A percentile compares a stretch with the other conserved stretches of the same genome.
Evolutionary conservation across 768 basidiomycete species (phyloP).

Genomic region (Amanita polypyramis): DNA sequence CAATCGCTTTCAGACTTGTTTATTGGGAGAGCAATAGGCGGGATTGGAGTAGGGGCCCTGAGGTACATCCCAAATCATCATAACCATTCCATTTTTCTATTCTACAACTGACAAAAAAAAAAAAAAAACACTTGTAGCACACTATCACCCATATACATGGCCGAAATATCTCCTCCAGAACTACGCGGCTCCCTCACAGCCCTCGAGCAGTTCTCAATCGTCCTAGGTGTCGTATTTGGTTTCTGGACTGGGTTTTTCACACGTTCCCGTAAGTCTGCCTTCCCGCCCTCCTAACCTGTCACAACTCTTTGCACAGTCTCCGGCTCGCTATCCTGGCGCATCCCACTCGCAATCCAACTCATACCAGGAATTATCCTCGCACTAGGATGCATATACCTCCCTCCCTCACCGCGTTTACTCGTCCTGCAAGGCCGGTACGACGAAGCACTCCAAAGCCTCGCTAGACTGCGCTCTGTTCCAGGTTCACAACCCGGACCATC

Average conservation of each 20-base stretch:
- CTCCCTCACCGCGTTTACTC: slow-evolving; percentile 52
- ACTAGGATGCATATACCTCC: slow-evolving; percentile 48
- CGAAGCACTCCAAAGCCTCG: slow-evolving; percentile 50
- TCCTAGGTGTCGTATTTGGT: slow-evolving; percentile 70
- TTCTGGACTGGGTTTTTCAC: slow-evolving; percentile 80
- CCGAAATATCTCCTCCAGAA: slow-evolving; percentile 77
- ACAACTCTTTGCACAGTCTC: slow-evolving; percentile 29
- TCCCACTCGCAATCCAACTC: slow-evolving; percentile 65
- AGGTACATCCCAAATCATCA: slow-evolving; percentile 28
- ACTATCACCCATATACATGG: slow-evolving; percentile 75
- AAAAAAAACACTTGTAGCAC: no score
- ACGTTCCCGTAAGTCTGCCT: slow-evolving; percentile 39
- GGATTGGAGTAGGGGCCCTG: slow-evolving; percentile 70
- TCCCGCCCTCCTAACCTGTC: background rate
- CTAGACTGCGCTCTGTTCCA: slow-evolving; percentile 34
- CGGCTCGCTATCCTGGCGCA: slow-evolving; percentile 62
- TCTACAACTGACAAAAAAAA: no score
- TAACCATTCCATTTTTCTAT: background rate
- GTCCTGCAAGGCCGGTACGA: slow-evolving; percentile 43
- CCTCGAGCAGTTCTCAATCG: slow-evolving; percentile 73
- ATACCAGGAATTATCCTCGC: slow-evolving; percentile 59
- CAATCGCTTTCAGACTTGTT: slow-evolving; percentile 45
- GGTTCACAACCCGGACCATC: slow-evolving; percentile 19
- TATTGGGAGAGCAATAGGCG: slow-evolving; percentile 65
- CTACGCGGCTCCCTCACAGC: slow-evolving; percentile 70